A percentile compares a stretch with the other conserved stretches of the same genome.
These are phyloP conservation scores for Striga asiatica DNA, from an alignment of 257 asterid species.

Conservation along the genomic window DNA sequence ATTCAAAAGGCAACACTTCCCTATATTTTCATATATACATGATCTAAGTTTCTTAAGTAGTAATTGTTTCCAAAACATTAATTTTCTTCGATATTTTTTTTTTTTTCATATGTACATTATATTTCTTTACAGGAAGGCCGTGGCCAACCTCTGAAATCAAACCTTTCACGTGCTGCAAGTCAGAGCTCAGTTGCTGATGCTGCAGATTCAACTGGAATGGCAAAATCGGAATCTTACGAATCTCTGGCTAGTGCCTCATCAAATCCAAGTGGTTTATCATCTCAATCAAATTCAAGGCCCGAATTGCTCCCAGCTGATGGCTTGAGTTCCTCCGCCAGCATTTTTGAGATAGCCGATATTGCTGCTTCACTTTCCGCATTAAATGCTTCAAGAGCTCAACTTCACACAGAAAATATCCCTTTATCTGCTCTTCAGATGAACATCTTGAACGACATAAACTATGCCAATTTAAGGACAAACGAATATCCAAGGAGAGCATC, in stretches of 20 bases:
- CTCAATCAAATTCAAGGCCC: too few species aligned
- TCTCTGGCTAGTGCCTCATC: too few species aligned
- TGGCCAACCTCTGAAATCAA: constrained; percentile 29
- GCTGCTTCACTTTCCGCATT: constrained; percentile 43
- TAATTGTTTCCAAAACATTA: too few species aligned
- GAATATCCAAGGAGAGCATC: constrained; percentile 40
- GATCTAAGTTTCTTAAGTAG: too few species aligned
- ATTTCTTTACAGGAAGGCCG: constrained; percentile 47
- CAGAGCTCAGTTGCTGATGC: constrained; percentile 32
- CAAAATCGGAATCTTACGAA: constrained; percentile 24
- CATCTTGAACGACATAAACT: constrained; percentile 26
- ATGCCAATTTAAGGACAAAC: constrained; percentile 30
- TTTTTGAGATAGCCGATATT: constrained; percentile 39
- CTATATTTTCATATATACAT: too few species aligned
- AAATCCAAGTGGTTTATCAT: too few species aligned
- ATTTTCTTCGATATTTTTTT: too few species aligned
- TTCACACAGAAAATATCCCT: constrained; percentile 23
- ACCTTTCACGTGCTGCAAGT: constrained; percentile 45
- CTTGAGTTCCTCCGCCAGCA: too few species aligned
- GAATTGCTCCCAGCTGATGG: too few species aligned
- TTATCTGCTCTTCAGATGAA: constrained; percentile 32
- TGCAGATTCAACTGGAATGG: constrained; percentile 14
- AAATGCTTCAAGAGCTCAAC: constrained; percentile 29
- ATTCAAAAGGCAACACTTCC: too few species aligned
- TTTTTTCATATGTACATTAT: too few species aligned